Evolutionary conservation across 2,329 filamentous ascomycete genomes (phyloP), one percentile per base, ranked within the genome.

Genomic region (Penicillium sp.): DNA sequence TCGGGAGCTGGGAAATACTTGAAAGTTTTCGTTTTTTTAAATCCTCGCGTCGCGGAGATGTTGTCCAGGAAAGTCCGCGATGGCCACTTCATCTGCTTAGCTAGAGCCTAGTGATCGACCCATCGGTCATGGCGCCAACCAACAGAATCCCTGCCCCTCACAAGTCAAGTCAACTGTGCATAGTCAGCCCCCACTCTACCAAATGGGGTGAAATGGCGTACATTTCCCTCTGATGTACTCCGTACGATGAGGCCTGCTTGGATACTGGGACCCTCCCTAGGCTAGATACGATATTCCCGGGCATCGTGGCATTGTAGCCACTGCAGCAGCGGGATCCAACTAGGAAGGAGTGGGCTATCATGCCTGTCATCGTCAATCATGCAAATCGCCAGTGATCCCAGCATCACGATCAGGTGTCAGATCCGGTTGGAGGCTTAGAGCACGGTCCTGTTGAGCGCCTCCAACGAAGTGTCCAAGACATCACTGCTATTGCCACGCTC

Each of bases 331-430:
- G 63, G 65, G 65, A 50, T 39, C 53, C 43, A 58, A 62, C 50
- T 48, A 55, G 57, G 58, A 63, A 59, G 58, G 58, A 60, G 52
- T 58, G 41, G 56, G 31, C 39, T 49, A 59, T 43, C 47, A 17
- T 51, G 35, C 4, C 48, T n/a, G 17, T 58, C 42, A 45, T 15
- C 5, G 6, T 14, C 12, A n/a, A 15, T 39, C 15, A 28, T 28
- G 25, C 22, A 22, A 22, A 28, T 6, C 5, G 14, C 37, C 14
- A 6, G 38, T 1, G 38, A 41, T 4, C n/a, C 17, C 17, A 28
- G 42, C 42, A 34, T 49, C 61, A 67, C 59, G 61, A 65, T 63
- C 60, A 50, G 55, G 39, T 65, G 65, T 67, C 65, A 67, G 65
- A 67, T 67, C 64, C 25, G 7, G 42, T 15, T 45, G 43, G 39